A percentile compares a stretch with the other conserved stretches of the same genome.
Evolutionary conservation across 75 land plant genomes (phyloP).

Genomic region (Adiantum capillusveneris): DNA sequence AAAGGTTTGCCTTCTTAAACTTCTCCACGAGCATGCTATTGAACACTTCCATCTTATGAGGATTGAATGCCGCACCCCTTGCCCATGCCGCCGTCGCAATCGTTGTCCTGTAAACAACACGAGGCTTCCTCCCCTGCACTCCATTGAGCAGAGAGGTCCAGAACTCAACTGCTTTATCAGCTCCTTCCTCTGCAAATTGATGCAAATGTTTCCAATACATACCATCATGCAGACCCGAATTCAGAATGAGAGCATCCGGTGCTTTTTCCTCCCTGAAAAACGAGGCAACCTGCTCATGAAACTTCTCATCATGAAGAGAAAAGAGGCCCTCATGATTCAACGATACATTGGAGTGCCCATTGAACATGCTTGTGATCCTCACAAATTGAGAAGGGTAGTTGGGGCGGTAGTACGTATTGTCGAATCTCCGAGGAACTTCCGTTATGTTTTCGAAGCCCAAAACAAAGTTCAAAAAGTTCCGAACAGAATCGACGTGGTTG

Average conservation of each 20-base stretch:
- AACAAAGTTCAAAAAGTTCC: slow-evolving; percentile 65
- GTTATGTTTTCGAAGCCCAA: slow-evolving; percentile 34
- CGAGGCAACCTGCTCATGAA: slow-evolving; percentile 25
- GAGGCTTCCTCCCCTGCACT: neutral
- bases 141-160: slow-evolving; percentile 43
- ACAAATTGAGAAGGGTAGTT: slow-evolving; percentile 48
- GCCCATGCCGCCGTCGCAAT: slow-evolving; percentile 60
- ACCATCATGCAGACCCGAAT: slow-evolving; percentile 90
- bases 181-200: slow-evolving; percentile 33
- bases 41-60: slow-evolving; percentile 74
- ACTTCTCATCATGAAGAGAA: slow-evolving; percentile 38
- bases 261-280: slow-evolving; percentile 20
- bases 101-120: slow-evolving; percentile 55
- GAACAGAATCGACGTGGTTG: slow-evolving; percentile 78
- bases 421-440: slow-evolving; percentile 49
- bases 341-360: slow-evolving; percentile 60
- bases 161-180: slow-evolving; percentile 44
- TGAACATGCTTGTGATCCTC: slow-evolving; percentile 67
- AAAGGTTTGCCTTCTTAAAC: slow-evolving; percentile 28
- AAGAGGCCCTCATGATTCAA: slow-evolving; percentile 51
- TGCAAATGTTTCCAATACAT: slow-evolving; percentile 22
- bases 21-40: slow-evolving; percentile 65
- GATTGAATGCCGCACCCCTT: slow-evolving; percentile 59
- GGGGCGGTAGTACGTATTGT: slow-evolving; percentile 15
- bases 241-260: slow-evolving; percentile 66